Percentiles rank a stretch among this genome's conserved stretches.
Evolutionary conservation across 192 early-diverging fungal genomes (phyloP).

Genomic region (Phlyctochytrium planicorne): DNA sequence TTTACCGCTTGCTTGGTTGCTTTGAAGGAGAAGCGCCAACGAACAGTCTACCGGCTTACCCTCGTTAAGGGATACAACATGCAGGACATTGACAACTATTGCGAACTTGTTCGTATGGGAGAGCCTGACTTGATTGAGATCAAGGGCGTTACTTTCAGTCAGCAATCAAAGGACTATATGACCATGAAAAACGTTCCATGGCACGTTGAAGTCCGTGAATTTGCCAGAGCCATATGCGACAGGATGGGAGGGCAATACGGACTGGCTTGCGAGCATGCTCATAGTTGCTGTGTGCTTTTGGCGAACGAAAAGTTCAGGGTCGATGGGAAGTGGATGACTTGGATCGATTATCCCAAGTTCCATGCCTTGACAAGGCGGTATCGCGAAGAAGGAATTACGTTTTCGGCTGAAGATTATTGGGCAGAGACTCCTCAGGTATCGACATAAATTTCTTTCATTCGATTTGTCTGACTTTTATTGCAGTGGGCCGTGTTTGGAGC

Average conservation of each 20-base stretch:
- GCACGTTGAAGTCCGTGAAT: conserved; percentile 68
- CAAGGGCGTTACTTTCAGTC: conserved; percentile 77
- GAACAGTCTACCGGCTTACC: conserved; percentile 73
- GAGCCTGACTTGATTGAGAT: conserved; percentile 73
- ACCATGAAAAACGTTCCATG: conserved; percentile 65
- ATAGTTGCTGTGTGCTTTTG: conserved; percentile 68
- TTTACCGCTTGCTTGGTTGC: conserved; percentile 59
- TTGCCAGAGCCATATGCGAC: conserved; percentile 56
- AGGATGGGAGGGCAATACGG: conserved; percentile 62
- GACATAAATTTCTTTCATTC: neutral
- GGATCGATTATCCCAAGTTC: conserved; percentile 73
- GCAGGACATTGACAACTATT: conserved; percentile 64
- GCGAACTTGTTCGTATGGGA: conserved; percentile 59
- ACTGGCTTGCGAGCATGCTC: conserved; percentile 67
- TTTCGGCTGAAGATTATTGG: conserved; percentile 66
- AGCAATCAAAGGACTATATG: conserved; percentile 63
- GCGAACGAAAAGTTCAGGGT: conserved; percentile 66
- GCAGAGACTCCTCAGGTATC: conserved; percentile 54
- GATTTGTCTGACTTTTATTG: neutral
- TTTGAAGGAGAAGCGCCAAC: conserved; percentile 65
- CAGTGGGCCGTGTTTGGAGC: conserved; percentile 69
- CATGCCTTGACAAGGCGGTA: conserved; percentile 47
- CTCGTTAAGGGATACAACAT: conserved; percentile 74
- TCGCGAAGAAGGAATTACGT: conserved; percentile 22
- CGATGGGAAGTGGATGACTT: conserved; percentile 67